A percentile compares a stretch with the other conserved stretches of the same genome.
phyloP scores from a whole-genome alignment of 352 stramenopile species.

The Globisporangium nagaii region DNA sequence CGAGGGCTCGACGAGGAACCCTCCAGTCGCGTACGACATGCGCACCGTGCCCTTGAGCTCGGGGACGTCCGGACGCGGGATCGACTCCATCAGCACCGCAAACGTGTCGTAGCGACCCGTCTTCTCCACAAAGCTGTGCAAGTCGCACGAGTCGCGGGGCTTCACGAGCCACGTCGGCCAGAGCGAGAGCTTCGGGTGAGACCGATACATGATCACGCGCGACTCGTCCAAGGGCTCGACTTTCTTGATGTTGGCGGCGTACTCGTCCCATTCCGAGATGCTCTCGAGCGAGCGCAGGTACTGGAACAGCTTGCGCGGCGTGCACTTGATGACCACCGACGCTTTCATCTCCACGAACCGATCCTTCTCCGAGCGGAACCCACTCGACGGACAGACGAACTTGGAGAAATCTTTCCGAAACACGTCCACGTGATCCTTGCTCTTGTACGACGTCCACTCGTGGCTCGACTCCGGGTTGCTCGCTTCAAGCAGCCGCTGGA shows the following conservation, averaged over 20 bases:
- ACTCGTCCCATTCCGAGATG: constrained; percentile 32
- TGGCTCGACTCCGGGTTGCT: constrained; percentile 23
- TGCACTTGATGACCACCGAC: constrained; percentile 35
- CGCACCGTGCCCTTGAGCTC: constrained; percentile 62
- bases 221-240: constrained; percentile 68
- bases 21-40: constrained; percentile 69
- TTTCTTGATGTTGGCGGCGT: constrained; percentile 27
- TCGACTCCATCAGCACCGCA: constrained; percentile 61
- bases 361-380: constrained; percentile 22
- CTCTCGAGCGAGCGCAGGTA: constrained; percentile 49
- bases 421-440: constrained; percentile 31
- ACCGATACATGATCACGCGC: constrained; percentile 57
- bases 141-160: constrained; percentile 69
- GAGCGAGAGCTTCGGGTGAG: constrained; percentile 64
- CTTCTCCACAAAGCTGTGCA: constrained; percentile 73
- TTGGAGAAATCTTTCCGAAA: constrained; percentile 20
- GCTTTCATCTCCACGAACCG: constrained; percentile 77
- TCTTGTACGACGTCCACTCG: constrained; percentile 50
- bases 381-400: constrained; percentile 4
- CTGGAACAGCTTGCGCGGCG: constrained; percentile 46
- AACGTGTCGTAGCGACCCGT: constrained; percentile 59
- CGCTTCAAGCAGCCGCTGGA: constrained; percentile 42
- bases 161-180: constrained; percentile 80
- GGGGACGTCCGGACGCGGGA: constrained; percentile 58
- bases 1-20: constrained; percentile 58